Conservation (phyloP, 208 protist species). For the Vickermania ingenoplastis region DNA sequence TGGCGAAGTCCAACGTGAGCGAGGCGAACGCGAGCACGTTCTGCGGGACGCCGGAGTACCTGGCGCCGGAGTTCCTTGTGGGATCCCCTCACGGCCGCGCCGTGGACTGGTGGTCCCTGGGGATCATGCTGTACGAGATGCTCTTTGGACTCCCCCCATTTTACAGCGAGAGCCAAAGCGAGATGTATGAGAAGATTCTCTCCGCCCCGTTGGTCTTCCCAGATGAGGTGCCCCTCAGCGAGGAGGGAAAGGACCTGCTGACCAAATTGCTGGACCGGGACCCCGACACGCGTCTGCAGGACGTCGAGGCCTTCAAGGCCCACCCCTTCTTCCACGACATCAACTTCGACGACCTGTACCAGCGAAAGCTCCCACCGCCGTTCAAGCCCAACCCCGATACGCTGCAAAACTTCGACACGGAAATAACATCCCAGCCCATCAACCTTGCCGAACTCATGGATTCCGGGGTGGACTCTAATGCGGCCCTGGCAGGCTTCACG, state of each 20-base stretch:
- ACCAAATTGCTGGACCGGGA: slow-evolving; percentile 71
- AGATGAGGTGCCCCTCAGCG: slow-evolving; percentile 19
- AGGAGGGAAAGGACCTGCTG: slow-evolving; percentile 71
- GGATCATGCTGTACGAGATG: slow-evolving; percentile 96
- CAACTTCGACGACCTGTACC: slow-evolving; percentile 55
- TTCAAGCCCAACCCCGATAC: slow-evolving; percentile 59
- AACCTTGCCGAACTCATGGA: slow-evolving; percentile 15
- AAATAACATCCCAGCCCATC: slow-evolving; percentile 53
- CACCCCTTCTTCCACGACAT: slow-evolving; percentile 83
- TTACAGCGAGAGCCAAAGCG: slow-evolving; percentile 80
- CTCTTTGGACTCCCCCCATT: slow-evolving; percentile 92
- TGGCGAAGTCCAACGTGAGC: slow-evolving; percentile 75
- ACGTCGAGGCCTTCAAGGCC: slow-evolving; percentile 66
- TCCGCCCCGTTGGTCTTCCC: slow-evolving; percentile 48
- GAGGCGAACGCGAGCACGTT: too few relatives aligned
- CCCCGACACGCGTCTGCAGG: slow-evolving; percentile 58
- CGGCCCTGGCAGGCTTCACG: slow-evolving; percentile 54
- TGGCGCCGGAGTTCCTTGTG: slow-evolving; percentile 89
- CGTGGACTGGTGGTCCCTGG: slow-evolving; percentile 97
- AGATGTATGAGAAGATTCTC: slow-evolving; percentile 83
- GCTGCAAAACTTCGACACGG: slow-evolving; percentile 67
- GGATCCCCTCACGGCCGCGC: slow-evolving; percentile 86
- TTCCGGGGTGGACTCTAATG: slow-evolving; percentile 16
- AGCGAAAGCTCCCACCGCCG: slow-evolving; percentile 53
- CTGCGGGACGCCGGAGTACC: too few relatives aligned